Evolutionary conservation across 1,284 basidiomycete genomes (phyloP), one percentile per base, ranked within the genome.

Genomic region (Boletellus deceptivus): DNA sequence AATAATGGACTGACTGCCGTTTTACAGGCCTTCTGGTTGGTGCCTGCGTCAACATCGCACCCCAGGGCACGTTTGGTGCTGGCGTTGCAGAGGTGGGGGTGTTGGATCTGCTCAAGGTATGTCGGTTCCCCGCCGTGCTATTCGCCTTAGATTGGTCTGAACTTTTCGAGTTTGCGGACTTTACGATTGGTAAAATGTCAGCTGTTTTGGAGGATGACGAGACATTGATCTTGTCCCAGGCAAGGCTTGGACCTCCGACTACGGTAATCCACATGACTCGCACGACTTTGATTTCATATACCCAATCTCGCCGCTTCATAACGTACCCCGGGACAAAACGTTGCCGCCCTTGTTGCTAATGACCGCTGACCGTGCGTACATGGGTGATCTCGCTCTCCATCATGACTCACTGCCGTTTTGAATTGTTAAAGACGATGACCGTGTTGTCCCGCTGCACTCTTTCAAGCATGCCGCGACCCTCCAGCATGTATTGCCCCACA

Each of bases 231-330:
- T 46, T 20, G 46, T 39, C n/a, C 8, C 52, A 79, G 86, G 89
- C 39, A 77, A 79, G 52, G 86, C 86, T 1, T 94, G 91, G 92
- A 80, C 75, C 2, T 79, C 84, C 18, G 91, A 93, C 68, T 93
- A 86, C 59, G 91, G 91, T n/a, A 75, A 91, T 62, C 87, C 91
- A 5, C 80, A 86, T 56, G 73, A 83, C 50, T 73, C 87, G 3
- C 72, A 84, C 16, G 88, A 89, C 59, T 92, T 92, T 59, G 90
- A 92, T 70, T 91, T 89, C 70, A 88, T 92, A 59, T 76, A 82
- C 61, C 83, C 83, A 1, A 79, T 88, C 55, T 91, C 89, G 13
- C 89, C 90, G 0, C 59, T 91, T 39, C 89, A 92, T 67, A 91
- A 87, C 56, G 74, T 91, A 16, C 77, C 83, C 35, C 73, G 70